Conservation (phyloP, 345 rosid species). For the Euclidium syriacum region DNA sequence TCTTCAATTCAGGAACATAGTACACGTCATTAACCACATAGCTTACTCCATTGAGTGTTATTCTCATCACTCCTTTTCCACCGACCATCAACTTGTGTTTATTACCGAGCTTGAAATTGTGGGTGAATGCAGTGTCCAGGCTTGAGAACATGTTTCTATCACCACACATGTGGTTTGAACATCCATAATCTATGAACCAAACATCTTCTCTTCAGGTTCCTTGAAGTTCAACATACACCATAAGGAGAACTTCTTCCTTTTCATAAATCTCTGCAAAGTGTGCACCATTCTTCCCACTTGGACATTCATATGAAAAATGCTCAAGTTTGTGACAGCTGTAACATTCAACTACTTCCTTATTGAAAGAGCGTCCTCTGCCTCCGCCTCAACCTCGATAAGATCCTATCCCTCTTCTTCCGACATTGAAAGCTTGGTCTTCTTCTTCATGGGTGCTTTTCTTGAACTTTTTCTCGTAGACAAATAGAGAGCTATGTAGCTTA, state of each 20-base stretch:
- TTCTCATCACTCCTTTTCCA: no score
- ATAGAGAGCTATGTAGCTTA: not conserved
- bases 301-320: not conserved
- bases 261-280: not conserved
- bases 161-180: constrained; percentile 7
- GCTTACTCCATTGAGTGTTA: no score
- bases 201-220: not conserved
- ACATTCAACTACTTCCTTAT: not conserved
- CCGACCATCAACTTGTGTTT: no score
- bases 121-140: not conserved
- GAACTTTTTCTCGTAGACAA: no score
- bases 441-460: no score
- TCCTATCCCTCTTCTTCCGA: not conserved
- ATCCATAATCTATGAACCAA: not conserved
- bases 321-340: not conserved
- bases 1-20: no score
- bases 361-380: not conserved
- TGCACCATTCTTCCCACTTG: not conserved
- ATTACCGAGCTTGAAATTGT: not conserved
- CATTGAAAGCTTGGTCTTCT: no score
- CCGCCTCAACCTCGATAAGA: not conserved
- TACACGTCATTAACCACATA: no score
- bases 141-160: not conserved
- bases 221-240: not conserved
- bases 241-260: not conserved